These are phyloP conservation scores for Helotiales sp. DNA, from an alignment of 2,329 filamentous ascomycete species.

Conservation along the genomic window DNA sequence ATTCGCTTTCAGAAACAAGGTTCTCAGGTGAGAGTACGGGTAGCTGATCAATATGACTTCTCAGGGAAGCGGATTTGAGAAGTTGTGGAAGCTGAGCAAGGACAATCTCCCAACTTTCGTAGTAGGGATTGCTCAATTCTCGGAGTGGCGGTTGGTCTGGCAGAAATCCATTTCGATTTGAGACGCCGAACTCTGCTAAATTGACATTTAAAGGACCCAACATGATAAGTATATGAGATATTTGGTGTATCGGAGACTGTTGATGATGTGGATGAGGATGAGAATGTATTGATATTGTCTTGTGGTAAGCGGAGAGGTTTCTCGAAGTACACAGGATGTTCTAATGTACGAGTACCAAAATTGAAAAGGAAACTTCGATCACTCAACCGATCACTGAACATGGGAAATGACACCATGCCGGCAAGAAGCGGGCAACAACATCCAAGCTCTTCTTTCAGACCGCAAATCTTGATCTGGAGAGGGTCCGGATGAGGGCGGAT, in stretches of 20 bases:
- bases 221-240: constrained; percentile 29
- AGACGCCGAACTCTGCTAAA: constrained; percentile 37
- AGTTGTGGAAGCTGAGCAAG: constrained; percentile 69
- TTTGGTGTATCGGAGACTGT: neutral
- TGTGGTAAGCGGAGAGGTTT: neutral
- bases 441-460: constrained; percentile 1
- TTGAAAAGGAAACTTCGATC: neutral
- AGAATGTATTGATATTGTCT: neutral
- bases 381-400: neutral
- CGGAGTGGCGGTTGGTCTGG: constrained; percentile 71
- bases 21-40: constrained; percentile 70
- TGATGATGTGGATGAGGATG: neutral
- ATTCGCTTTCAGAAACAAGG: constrained; percentile 70
- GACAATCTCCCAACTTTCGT: constrained; percentile 78
- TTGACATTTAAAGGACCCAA: constrained; percentile 36
- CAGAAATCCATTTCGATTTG: constrained; percentile 69
- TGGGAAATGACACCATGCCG: constrained; percentile 6
- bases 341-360: constrained; percentile 1
- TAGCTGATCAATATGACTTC: constrained; percentile 66
- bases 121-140: constrained; percentile 71
- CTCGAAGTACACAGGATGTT: neutral
- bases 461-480: neutral
- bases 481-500: constrained; percentile 5
- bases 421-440: neutral
- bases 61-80: constrained; percentile 67